Conservation (phyloP, 345 rosid genomes). For the Clausena lansium region DNA sequence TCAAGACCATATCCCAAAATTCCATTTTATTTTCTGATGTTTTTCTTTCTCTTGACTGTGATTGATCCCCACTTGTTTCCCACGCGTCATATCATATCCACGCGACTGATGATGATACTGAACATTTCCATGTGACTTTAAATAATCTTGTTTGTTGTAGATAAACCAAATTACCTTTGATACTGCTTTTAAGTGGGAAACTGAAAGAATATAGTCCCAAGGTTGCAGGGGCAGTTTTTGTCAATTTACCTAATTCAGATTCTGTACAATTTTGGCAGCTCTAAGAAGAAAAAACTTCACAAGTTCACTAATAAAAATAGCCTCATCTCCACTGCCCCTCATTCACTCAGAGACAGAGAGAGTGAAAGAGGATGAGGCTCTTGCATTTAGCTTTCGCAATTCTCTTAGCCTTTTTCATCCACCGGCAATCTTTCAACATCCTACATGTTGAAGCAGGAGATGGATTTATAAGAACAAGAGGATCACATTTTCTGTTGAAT, state of each 20-base stretch:
- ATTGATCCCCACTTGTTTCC: constrained; percentile 14
- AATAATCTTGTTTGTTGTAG: background rate
- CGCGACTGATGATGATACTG: background rate
- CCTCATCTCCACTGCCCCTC: background rate
- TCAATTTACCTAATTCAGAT: background rate
- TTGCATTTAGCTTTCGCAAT: constrained; percentile 23
- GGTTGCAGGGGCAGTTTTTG: background rate
- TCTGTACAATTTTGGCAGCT: constrained; percentile 1
- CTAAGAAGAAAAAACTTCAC: constrained; percentile 12
- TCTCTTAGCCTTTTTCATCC: constrained; percentile 34
- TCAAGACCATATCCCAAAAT: background rate
- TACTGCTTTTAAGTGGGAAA: background rate
- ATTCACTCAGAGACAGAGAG: constrained; percentile 1
- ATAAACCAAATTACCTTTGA: background rate
- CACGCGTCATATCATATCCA: constrained; percentile 15
- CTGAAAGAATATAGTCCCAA: background rate
- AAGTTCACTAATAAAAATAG: too few relatives aligned
- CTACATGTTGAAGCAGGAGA: constrained; percentile 43
- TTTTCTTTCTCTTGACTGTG: background rate
- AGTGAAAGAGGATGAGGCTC: constrained; percentile 37
- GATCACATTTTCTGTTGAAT: constrained; percentile 58
- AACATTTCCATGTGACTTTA: background rate
- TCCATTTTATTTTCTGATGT: background rate
- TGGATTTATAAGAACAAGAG: constrained; percentile 64
- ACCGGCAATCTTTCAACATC: constrained; percentile 25